These are phyloP conservation scores for Rauvolfia tetraphylla DNA, from an alignment of 257 asterid species.

Conservation along the genomic window DNA sequence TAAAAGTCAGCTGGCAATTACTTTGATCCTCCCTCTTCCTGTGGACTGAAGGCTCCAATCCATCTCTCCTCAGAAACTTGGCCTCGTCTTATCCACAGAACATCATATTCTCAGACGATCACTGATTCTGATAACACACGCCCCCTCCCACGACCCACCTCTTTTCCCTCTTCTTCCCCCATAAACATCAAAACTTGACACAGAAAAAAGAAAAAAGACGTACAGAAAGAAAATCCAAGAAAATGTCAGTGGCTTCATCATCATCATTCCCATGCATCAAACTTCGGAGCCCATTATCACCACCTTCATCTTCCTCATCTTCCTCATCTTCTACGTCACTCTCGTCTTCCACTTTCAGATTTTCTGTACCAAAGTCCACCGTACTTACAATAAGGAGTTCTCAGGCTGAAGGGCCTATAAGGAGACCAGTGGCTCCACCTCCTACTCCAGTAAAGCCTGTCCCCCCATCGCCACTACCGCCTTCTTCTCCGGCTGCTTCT, in stretches of 20 bases:
- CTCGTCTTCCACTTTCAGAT: conserved; percentile 48
- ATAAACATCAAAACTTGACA: background rate
- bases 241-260: conserved; percentile 53
- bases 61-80: conserved; percentile 19
- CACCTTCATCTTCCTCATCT: conserved; percentile 39
- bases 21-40: background rate
- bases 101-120: conserved; percentile 9
- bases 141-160: conserved; percentile 13
- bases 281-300: conserved; percentile 19
- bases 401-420: conserved; percentile 80
- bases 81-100: conserved; percentile 39
- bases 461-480: conserved; percentile 49
- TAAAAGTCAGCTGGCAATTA: too few species aligned
- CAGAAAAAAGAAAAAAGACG: background rate
- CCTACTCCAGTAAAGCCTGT: conserved; percentile 76
- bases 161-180: background rate
- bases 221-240: conserved; percentile 8
- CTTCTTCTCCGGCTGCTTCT: conserved; percentile 24
- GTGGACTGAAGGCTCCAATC: background rate
- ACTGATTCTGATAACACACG: conserved; percentile 10
- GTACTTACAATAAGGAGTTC: conserved; percentile 48
- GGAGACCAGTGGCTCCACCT: conserved; percentile 75
- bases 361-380: conserved; percentile 25
- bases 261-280: conserved; percentile 37
- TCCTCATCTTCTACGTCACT: conserved; percentile 36